phyloP scores from a whole-genome alignment of 768 basidiomycete species.

The Boletales sp. region DNA sequence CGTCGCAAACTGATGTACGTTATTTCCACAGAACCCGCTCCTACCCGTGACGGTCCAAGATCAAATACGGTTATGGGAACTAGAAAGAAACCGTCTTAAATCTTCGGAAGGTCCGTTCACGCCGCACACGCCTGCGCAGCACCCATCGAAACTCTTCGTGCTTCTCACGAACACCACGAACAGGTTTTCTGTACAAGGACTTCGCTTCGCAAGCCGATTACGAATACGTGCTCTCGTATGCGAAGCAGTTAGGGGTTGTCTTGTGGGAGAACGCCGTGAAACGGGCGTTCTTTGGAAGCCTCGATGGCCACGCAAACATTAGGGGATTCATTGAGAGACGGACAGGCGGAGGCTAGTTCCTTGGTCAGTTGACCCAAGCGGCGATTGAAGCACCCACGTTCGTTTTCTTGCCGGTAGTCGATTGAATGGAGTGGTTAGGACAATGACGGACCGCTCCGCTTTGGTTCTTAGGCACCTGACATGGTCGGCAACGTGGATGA shows the following conservation, averaged over 20 bases:
- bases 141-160: background rate
- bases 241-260: slow-evolving; percentile 75
- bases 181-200: slow-evolving; percentile 85
- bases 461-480: too few species aligned
- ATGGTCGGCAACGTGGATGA: background rate
- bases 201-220: slow-evolving; percentile 88
- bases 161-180: slow-evolving; percentile 6
- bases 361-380: background rate
- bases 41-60: slow-evolving; percentile 97
- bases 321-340: slow-evolving; percentile 77
- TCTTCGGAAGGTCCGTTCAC: slow-evolving; percentile 71
- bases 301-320: slow-evolving; percentile 76
- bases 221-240: slow-evolving; percentile 82
- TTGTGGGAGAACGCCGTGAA: slow-evolving; percentile 75
- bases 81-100: slow-evolving; percentile 89
- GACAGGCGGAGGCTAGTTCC: slow-evolving; percentile 36
- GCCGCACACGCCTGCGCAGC: slow-evolving; percentile 6
- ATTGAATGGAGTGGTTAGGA: background rate
- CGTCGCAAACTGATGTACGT: slow-evolving; percentile 13
- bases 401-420: slow-evolving; percentile 4
- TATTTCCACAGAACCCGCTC: slow-evolving; percentile 69
- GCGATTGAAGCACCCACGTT: slow-evolving; percentile 2
- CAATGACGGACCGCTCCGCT: too few species aligned
- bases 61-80: slow-evolving; percentile 96
- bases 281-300: slow-evolving; percentile 78